phyloP scores from a whole-genome alignment of 495 filamentous ascomycete species.

The Amniculicola lignicola region DNA sequence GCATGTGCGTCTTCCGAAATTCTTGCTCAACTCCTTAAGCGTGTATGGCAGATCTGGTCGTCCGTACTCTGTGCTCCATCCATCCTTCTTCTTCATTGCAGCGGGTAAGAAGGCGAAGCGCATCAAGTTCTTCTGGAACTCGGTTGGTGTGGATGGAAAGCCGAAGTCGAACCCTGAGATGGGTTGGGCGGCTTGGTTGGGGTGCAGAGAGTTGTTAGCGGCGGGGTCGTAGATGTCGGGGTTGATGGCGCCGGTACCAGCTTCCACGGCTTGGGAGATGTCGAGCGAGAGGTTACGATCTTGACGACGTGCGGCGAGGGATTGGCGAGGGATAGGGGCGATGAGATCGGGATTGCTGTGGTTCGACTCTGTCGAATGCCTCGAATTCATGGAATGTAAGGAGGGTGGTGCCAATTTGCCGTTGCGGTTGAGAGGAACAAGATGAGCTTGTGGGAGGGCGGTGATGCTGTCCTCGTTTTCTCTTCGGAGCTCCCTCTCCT shows the following conservation, averaged over 20 bases:
- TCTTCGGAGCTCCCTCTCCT: slow-evolving; percentile 73
- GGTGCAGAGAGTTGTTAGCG: slow-evolving; percentile 44
- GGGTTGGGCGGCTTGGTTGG: slow-evolving; percentile 37
- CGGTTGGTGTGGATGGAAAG: slow-evolving; percentile 69
- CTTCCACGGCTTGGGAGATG: slow-evolving; percentile 33
- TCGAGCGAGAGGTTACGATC: slow-evolving; percentile 39
- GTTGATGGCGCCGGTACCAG: slow-evolving; percentile 30
- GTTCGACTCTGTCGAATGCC: no score
- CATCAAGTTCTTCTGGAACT: slow-evolving; percentile 78
- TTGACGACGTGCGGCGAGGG: slow-evolving; percentile 30
- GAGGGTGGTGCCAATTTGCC: slow-evolving; percentile 39
- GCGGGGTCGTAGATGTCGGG: slow-evolving; percentile 14
- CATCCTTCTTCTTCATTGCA: slow-evolving; percentile 65
- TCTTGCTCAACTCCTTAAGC: slow-evolving; percentile 73
- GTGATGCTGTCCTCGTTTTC: slow-evolving; percentile 85
- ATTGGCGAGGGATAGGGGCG: slow-evolving; percentile 1
- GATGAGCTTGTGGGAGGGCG: slow-evolving; percentile 62
- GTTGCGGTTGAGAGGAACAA: slow-evolving; percentile 41
- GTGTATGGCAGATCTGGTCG: slow-evolving; percentile 82
- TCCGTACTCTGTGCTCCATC: slow-evolving; percentile 91
- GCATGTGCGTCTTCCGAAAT: slow-evolving; percentile 78
- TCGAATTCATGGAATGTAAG: no score
- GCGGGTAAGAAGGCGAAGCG: slow-evolving; percentile 75
- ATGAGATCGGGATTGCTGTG: slow-evolving; percentile 33
- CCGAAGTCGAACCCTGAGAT: slow-evolving; percentile 65